Evolutionary conservation across 1,284 basidiomycete genomes (phyloP).

Genomic region (Cerioporus squamosus): DNA sequence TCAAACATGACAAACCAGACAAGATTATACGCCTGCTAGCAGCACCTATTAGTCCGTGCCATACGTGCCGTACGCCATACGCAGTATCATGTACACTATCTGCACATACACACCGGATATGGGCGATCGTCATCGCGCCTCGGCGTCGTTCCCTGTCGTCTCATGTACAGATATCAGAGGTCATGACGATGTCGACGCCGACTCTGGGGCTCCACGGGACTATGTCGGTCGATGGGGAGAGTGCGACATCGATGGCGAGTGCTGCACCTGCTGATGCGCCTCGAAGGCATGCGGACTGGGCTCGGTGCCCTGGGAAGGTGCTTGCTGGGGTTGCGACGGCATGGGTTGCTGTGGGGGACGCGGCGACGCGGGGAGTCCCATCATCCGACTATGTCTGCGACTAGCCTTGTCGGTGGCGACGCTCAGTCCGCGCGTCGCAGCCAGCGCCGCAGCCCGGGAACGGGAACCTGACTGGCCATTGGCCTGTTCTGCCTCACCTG

Average conservation of each 20-base stretch:
- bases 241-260: slow-evolving; percentile 18
- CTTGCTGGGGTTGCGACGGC: slow-evolving; percentile 22
- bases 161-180: background rate
- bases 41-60: background rate
- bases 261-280: slow-evolving; percentile 13
- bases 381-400: slow-evolving; percentile 58
- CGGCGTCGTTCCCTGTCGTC: slow-evolving; percentile 1
- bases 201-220: slow-evolving; percentile 1
- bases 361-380: slow-evolving; percentile 58
- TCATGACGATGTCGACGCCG: background rate
- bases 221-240: slow-evolving; percentile 27
- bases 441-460: slow-evolving; percentile 61
- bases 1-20: background rate
- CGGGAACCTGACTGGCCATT: slow-evolving; percentile 28
- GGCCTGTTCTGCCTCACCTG: slow-evolving; percentile 16
- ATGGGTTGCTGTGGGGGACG: slow-evolving; percentile 30
- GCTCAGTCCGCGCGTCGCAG: slow-evolving; percentile 73
- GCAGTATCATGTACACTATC: background rate
- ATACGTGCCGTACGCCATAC: background rate
- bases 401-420: slow-evolving; percentile 60
- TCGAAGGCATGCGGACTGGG: slow-evolving; percentile 5
- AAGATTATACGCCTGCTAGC: background rate
- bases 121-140: slow-evolving; percentile 9
- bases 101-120: background rate
- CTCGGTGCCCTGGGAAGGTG: slow-evolving; percentile 4